Evolutionary conservation across 2,329 filamentous ascomycete genomes (phyloP).

Genomic region (Plectosphaerella sp.): DNA sequence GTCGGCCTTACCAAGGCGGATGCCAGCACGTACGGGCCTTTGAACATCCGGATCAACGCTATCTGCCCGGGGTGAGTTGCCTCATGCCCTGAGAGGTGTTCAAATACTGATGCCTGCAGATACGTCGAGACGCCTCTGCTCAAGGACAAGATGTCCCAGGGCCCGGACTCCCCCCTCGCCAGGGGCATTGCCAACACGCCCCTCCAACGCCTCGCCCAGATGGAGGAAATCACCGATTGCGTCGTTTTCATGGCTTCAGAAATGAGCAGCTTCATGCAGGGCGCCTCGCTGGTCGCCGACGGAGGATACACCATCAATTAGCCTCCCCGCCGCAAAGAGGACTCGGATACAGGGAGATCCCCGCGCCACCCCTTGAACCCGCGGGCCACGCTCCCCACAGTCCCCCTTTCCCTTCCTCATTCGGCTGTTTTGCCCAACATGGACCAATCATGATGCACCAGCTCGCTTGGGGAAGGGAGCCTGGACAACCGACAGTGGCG

Average conservation of each 20-base stretch:
- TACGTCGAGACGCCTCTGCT: slow-evolving; percentile 39
- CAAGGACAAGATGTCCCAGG: slow-evolving; percentile 15
- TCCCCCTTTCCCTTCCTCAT: not conserved
- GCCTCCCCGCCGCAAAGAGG: not conserved
- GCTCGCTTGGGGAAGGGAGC: no score
- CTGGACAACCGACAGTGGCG: no score
- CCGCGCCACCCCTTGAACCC: no score
- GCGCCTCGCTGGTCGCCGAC: slow-evolving; percentile 40
- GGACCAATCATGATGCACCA: no score
- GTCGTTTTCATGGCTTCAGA: slow-evolving; percentile 47
- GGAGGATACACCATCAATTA: slow-evolving; percentile 33
- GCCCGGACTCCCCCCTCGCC: slow-evolving; percentile 22
- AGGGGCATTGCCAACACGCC: slow-evolving; percentile 39
- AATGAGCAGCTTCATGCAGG: slow-evolving; percentile 49
- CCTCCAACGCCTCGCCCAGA: slow-evolving; percentile 37
- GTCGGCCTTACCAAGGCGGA: slow-evolving; percentile 50
- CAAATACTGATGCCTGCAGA: slow-evolving; percentile 15
- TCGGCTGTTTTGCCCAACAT: no score
- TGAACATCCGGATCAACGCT: slow-evolving; percentile 54
- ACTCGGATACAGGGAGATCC: not conserved
- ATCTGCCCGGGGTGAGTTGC: slow-evolving; percentile 46
- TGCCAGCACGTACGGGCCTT: slow-evolving; percentile 44
- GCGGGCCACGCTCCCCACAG: no score
- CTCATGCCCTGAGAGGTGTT: not conserved
- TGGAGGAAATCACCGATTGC: slow-evolving; percentile 50